A percentile compares a stretch with the other conserved stretches of the same genome.
phyloP scores from a whole-genome alignment of 306 rosid species.

The Medicago lupulina region DNA sequence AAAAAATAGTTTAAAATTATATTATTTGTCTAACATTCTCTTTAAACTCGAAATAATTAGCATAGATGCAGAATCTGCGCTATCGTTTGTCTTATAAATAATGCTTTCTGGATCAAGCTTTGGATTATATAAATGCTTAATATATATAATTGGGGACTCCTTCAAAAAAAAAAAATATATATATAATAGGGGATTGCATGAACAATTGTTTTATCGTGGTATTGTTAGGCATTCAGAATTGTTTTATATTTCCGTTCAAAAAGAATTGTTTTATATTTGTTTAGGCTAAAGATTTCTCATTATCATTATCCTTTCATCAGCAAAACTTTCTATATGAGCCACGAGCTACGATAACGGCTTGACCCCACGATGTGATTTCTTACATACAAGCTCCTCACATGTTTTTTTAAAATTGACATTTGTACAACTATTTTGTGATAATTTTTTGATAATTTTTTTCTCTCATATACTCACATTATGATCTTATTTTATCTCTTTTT shows the following conservation, averaged over 20 bases:
- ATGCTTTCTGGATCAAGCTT: constrained; percentile 3
- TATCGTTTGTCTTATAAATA: background rate
- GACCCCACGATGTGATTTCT: constrained; percentile 10
- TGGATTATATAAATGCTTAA: constrained; percentile 10
- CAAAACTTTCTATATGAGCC: constrained; percentile 12
- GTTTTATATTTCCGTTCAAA: no score
- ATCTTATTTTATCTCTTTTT: no score
- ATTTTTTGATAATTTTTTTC: no score
- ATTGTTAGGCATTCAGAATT: background rate
- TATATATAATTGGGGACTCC: background rate
- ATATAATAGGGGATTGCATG: background rate
- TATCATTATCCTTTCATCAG: background rate
- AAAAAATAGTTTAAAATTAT: background rate
- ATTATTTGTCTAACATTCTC: background rate
- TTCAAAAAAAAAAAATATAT: no score
- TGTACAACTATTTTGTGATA: no score
- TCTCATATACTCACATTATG: no score
- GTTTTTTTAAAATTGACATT: no score
- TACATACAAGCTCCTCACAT: background rate
- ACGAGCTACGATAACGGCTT: constrained; percentile 3
- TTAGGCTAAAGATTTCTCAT: background rate
- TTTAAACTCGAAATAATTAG: background rate
- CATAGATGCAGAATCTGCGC: background rate
- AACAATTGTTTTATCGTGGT: constrained; percentile 1
- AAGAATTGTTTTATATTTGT: constrained; percentile 5